These are phyloP conservation scores for Seminavis robusta DNA, from an alignment of 108 stramenopile genomes.

Conservation along the genomic window DNA sequence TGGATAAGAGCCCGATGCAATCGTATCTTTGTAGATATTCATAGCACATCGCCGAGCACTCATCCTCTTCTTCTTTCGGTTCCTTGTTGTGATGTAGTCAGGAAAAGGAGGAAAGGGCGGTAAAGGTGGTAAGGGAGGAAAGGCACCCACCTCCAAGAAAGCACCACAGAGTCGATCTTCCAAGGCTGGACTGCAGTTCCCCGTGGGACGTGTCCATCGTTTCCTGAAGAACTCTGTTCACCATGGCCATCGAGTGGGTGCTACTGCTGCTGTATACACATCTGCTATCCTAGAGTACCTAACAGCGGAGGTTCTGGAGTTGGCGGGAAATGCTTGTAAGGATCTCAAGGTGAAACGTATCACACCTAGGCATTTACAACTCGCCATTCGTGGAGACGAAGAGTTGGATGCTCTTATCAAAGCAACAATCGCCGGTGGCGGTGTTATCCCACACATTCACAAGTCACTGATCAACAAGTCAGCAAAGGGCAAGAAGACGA, in stretches of 20 bases:
- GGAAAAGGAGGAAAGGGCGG: constrained; percentile 98
- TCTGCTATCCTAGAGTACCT: constrained; percentile 99
- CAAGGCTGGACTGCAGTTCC: constrained; percentile 98
- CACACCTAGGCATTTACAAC: constrained; percentile 98
- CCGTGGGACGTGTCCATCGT: constrained; percentile 99
- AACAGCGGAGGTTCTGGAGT: constrained; percentile 98
- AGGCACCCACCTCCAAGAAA: constrained; percentile 97
- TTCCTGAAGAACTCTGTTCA: constrained; percentile 97
- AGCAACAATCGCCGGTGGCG: constrained; percentile 99
- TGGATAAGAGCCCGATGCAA: too few species aligned
- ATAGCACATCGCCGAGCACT: too few species aligned
- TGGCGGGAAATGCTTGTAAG: constrained; percentile 99
- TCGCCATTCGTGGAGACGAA: constrained; percentile 99
- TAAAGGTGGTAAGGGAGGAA: constrained; percentile 99
- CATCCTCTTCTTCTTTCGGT: too few species aligned
- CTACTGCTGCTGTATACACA: constrained; percentile 99
- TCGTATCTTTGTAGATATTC: too few species aligned
- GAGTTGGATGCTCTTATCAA: constrained; percentile 99
- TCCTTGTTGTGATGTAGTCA: too few species aligned
- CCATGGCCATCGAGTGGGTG: constrained; percentile 94
- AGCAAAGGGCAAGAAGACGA: constrained; percentile 69
- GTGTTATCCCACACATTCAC: constrained; percentile 99
- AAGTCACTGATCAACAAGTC: constrained; percentile 99
- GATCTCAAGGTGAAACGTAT: constrained; percentile 99
- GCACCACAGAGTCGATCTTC: constrained; percentile 96